These are phyloP conservation scores for Rhazya stricta DNA, from an alignment of 257 asterid species.

Conservation along the genomic window DNA sequence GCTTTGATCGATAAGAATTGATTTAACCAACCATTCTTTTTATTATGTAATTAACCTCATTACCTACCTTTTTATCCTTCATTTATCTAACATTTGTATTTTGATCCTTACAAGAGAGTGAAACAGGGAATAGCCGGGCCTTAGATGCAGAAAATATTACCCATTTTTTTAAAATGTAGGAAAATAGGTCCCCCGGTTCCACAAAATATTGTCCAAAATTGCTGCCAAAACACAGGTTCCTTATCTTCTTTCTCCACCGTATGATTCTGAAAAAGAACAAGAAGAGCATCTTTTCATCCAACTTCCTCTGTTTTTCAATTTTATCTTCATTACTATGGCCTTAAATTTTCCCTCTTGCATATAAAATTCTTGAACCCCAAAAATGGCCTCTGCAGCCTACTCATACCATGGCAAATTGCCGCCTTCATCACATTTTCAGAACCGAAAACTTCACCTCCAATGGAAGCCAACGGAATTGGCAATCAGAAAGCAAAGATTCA, in stretches of 20 bases:
- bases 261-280: neutral
- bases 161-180: too few species aligned
- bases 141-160: too few species aligned
- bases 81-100: too few species aligned
- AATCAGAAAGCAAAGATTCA: neutral
- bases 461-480: neutral
- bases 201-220: neutral
- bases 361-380: neutral
- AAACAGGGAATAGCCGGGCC: too few species aligned
- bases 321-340: neutral
- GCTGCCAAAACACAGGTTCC: neutral
- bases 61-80: too few species aligned
- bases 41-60: too few species aligned
- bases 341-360: neutral
- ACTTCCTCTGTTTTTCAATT: neutral
- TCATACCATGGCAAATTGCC: neutral
- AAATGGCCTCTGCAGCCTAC: conserved; percentile 1
- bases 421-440: neutral
- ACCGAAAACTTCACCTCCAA: neutral
- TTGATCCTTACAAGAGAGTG: too few species aligned
- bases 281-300: neutral
- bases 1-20: too few species aligned
- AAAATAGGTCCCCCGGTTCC: neutral
- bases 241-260: conserved; percentile 11
- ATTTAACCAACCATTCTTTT: too few species aligned